phyloP scores from a whole-genome alignment of 2,329 filamentous ascomycete species.

The Botrytis sinoallii region DNA sequence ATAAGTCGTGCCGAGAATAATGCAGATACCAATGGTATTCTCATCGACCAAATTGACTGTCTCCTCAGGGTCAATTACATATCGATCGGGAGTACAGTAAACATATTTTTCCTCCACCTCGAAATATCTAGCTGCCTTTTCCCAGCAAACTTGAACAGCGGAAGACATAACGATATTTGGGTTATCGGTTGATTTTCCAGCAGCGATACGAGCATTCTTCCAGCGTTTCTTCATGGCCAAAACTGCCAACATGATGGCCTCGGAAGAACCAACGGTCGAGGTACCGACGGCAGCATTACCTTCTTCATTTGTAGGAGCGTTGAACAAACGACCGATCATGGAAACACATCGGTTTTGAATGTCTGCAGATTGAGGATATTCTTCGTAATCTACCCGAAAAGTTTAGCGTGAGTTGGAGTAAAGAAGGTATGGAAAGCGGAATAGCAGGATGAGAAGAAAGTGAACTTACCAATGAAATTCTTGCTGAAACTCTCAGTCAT shows the following conservation, averaged over 20 bases:
- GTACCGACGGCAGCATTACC: constrained; percentile 73
- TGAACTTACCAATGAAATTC: constrained; percentile 67
- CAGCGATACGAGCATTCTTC: constrained; percentile 81
- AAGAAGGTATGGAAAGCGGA: background rate
- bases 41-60: constrained; percentile 60
- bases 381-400: constrained; percentile 62
- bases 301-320: constrained; percentile 61
- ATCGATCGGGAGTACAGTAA: constrained; percentile 59
- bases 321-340: constrained; percentile 88
- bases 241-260: constrained; percentile 79
- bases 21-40: constrained; percentile 85
- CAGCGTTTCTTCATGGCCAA: constrained; percentile 95
- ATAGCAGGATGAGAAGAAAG: background rate
- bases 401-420: background rate
- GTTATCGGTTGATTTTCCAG: constrained; percentile 73
- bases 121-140: constrained; percentile 86
- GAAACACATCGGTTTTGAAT: constrained; percentile 90
- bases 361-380: constrained; percentile 76
- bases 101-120: constrained; percentile 87
- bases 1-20: constrained; percentile 89
- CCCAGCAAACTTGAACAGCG: constrained; percentile 96
- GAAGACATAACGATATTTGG: constrained; percentile 96
- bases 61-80: constrained; percentile 61
- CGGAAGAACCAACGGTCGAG: constrained; percentile 83
- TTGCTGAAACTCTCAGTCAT: constrained; percentile 91